A percentile compares a stretch with the other conserved stretches of the same genome.
Conservation (phyloP, 2,329 filamentous ascomycete genomes). For the Acrocalymma vagum region DNA sequence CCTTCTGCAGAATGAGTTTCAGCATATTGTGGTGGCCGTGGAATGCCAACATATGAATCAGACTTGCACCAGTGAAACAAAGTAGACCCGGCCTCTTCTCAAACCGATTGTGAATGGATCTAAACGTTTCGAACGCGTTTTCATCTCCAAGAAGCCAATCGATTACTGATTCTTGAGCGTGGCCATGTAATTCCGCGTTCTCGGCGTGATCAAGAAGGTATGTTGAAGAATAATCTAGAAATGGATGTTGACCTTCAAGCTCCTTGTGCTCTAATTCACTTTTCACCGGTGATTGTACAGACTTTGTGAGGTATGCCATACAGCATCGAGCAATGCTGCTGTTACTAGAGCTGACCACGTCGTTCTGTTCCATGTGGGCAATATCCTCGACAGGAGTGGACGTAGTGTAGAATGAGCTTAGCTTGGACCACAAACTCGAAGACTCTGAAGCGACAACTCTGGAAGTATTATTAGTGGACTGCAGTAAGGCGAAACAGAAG, state of each 20-base stretch:
- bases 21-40: slow-evolving; percentile 1
- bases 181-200: slow-evolving; percentile 2
- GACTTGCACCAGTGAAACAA: slow-evolving; percentile 1
- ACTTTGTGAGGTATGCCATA: slow-evolving; percentile 3
- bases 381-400: too few species aligned
- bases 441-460: too few species aligned
- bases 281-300: slow-evolving; percentile 1
- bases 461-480: too few species aligned
- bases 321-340: too few species aligned
- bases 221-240: slow-evolving; percentile 2
- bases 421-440: too few species aligned
- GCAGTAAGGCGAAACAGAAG: too few species aligned
- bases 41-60: slow-evolving; percentile 5
- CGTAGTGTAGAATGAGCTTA: too few species aligned
- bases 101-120: background rate
- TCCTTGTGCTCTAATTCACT: slow-evolving; percentile 3
- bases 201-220: slow-evolving; percentile 4
- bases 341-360: too few species aligned
- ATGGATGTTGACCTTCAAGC: slow-evolving; percentile 2
- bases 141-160: slow-evolving; percentile 1
- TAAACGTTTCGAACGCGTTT: slow-evolving; percentile 3
- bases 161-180: background rate
- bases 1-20: slow-evolving; percentile 3
- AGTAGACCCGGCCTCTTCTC: background rate
- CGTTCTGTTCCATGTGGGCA: too few species aligned